Percentiles rank a stretch among this genome's conserved stretches.
Conservation (phyloP, 345 rosid genomes). For the Lumnitzera littorea region DNA sequence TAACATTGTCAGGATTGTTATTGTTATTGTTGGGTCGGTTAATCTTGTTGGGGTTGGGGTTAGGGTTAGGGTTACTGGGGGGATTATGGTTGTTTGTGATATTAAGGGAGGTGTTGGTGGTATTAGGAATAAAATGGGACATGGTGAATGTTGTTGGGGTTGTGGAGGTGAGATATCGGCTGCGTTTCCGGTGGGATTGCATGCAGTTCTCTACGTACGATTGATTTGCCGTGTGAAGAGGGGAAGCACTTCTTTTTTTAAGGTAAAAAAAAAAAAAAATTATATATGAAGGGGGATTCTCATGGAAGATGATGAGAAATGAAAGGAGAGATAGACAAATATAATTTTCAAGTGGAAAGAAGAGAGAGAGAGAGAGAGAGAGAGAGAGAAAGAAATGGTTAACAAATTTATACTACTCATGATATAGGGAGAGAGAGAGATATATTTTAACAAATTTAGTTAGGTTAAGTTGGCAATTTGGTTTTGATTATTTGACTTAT, state of each 20-base stretch:
- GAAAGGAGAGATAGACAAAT: slow-evolving; percentile 9
- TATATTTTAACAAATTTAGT: too few relatives aligned
- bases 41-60: too few relatives aligned
- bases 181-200: slow-evolving; percentile 1
- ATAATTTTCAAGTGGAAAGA: neutral
- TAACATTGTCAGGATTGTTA: too few relatives aligned
- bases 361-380: neutral
- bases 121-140: too few relatives aligned
- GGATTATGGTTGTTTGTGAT: neutral
- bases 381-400: too few relatives aligned
- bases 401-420: too few relatives aligned
- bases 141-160: neutral
- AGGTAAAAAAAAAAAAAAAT: too few relatives aligned
- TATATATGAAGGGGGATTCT: neutral
- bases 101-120: neutral
- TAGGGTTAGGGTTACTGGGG: too few relatives aligned
- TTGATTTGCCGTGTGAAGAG: neutral
- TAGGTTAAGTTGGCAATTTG: too few relatives aligned
- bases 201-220: neutral
- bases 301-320: slow-evolving; percentile 20
- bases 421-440: too few relatives aligned
- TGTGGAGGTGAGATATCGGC: neutral
- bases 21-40: too few relatives aligned
- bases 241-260: neutral
- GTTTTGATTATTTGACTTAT: too few relatives aligned